phyloP scores from a whole-genome alignment of 805 yeast species.

The Pichia manshurica region DNA sequence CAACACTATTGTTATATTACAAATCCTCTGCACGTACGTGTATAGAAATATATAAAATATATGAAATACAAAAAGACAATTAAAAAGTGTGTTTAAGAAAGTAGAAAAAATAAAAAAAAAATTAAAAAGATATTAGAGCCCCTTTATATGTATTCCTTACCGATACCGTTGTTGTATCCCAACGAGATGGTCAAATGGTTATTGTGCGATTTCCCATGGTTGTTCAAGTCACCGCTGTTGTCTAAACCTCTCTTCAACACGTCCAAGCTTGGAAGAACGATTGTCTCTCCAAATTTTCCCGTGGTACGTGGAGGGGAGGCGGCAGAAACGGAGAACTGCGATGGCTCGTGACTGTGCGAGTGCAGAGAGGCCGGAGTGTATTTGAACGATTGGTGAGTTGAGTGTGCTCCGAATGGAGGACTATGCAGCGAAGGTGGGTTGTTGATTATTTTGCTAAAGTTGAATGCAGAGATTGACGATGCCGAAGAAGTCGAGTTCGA shows the following conservation, averaged over 20 bases:
- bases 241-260: background rate
- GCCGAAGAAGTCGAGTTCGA: too few relatives aligned
- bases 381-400: background rate
- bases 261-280: conserved; percentile 1
- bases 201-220: background rate
- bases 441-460: too few relatives aligned
- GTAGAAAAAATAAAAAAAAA: background rate
- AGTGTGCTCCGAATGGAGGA: too few relatives aligned
- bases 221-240: background rate
- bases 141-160: background rate
- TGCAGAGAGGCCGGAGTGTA: background rate
- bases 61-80: too few relatives aligned
- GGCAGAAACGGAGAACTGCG: too few relatives aligned
- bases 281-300: background rate
- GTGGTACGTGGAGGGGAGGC: too few relatives aligned
- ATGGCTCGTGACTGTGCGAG: background rate
- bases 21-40: too few relatives aligned
- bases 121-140: background rate
- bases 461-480: too few relatives aligned
- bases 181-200: background rate
- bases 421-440: too few relatives aligned
- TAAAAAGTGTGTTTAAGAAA: background rate
- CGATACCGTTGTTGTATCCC: background rate
- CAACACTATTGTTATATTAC: too few relatives aligned
- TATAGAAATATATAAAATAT: too few relatives aligned